Base-by-base conservation (phyloP, 768 basidiomycete species). In the Cystobasidium ongulense region DNA sequence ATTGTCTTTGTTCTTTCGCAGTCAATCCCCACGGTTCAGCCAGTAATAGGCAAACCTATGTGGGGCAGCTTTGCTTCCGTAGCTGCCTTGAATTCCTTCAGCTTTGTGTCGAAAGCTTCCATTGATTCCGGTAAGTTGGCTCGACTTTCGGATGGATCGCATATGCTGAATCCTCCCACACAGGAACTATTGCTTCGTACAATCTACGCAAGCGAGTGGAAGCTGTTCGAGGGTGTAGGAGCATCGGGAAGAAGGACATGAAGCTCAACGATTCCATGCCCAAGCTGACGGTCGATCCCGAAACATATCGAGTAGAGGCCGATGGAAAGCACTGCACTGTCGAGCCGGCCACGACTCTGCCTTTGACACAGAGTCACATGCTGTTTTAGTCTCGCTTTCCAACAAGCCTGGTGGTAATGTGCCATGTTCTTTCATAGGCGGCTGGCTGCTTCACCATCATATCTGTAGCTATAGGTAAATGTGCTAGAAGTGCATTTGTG, bases 21-120 rank as follows among this genome's bases (percentile, higher is more conserved):
- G 0, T 94, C 92, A 8, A 98, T 99, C 75, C 93, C 96, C 15
- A 90, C 91, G 1, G 91, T 99, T 0, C 93, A 98, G 80, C 96
- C 96, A 0, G 86, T 88, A 80, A 87, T 86, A 75, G 86, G 88
- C 10, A 87, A 88, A 53, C 92, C 91, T 0, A 98, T 98, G 96
- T 99, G 94, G 93, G 95, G 91, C 17, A 81, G 88, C 33, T 83
- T 89, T 74, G 84, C 92, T 0, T 82, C 84, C 1, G 88, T 91
- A 1, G 95, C 92, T 0, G 89, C 90, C 0, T 85, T 88, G 64
- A 90, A 90, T 82, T 95, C 92, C 0, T 83, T 93, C 66, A 83
- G 88, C 2, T 99, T 96, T 81, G 92, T 95, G 41, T 94, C 91
- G 1, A 82, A 87, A 74, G 82, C 86, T 18, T 90, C 91, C 0